Percentiles rank a stretch among this genome's conserved stretches.
Evolutionary conservation across 192 early-diverging fungal species (phyloP).

Genomic region (Podila minutissima): DNA sequence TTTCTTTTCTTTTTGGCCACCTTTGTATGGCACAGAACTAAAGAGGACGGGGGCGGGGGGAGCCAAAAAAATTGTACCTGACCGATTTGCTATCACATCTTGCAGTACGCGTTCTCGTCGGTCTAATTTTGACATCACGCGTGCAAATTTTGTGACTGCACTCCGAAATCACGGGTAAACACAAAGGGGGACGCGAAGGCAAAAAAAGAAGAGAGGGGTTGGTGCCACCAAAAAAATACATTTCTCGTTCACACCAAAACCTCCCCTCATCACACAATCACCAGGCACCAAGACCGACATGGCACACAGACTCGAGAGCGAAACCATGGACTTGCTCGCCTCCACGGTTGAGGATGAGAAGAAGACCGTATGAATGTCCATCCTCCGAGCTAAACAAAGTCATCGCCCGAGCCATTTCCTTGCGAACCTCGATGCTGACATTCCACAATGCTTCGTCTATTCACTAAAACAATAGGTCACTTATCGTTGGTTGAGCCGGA

Average conservation of each 20-base stretch:
- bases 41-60: too few species aligned
- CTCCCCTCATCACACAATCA: background rate
- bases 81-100: too few species aligned
- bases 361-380: conserved; percentile 19
- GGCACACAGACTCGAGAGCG: conserved; percentile 20
- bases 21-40: too few species aligned
- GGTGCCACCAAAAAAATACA: too few species aligned
- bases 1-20: too few species aligned
- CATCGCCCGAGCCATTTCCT: background rate
- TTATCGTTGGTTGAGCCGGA: conserved; percentile 47
- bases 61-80: too few species aligned
- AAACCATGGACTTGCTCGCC: conserved; percentile 28
- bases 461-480: conserved; percentile 16
- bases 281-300: background rate
- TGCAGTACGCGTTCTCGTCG: too few species aligned
- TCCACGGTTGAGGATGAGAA: conserved; percentile 40
- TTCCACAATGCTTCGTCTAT: background rate
- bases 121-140: too few species aligned
- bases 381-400: background rate
- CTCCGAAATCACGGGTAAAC: too few species aligned
- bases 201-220: too few species aligned
- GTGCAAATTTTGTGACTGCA: background rate
- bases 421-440: background rate
- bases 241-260: background rate
- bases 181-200: too few species aligned